Base-by-base conservation (phyloP, 2,329 filamentous ascomycete species). In the Passalora sequoiae region DNA sequence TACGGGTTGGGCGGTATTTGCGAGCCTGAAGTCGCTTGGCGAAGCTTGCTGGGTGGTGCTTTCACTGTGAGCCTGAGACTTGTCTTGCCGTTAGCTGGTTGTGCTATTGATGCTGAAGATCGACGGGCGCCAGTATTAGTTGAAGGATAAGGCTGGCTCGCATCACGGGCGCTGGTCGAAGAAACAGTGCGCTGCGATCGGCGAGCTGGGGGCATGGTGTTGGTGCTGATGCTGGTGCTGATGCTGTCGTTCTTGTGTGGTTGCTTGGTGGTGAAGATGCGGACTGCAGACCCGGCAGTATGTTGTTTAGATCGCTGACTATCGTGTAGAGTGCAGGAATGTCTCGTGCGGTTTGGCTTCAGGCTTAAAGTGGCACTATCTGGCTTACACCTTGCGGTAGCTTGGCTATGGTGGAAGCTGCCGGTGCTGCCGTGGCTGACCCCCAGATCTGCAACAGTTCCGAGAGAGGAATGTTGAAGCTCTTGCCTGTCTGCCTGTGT, bases 51-150 rank as follows among this genome's bases (percentile, higher is more conserved):
- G 13, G 71, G 71, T 2, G 69, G 68, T 10, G 70, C 69, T 49
- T 73, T 73, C 51, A 74, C 70, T 28, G 70, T 74, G 46, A 74
- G 65, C 43, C 68, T 65, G 43, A 74, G 67, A 38, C 68, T 70
- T 46, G 66, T 67, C 47, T 66, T 67, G 30, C 64, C 64, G 46
- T 67, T 64, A 39, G 69, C 63, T 46, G 68, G 67, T 38, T 47
- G 65, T 40, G 49, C 60, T 57, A 63, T 60, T 58, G 58, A 56
- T 22, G 59, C 58, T 21, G 49, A 46, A 2, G 53, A 44, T 33
- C 35, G 38, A 12, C 41, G 25, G 27, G 47, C 13, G 38, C 31
- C 40, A 19, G 50, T 33, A 49, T 61, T 56, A 59, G 57, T 47
- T 40, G 43, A 47, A 44, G 45, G 39, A 44, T 60, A 58, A 38